Percentiles rank a stretch among this genome's conserved stretches.
Evolutionary conservation across 257 asterid species (phyloP).

Genomic region (Solanum chiquidenum): DNA sequence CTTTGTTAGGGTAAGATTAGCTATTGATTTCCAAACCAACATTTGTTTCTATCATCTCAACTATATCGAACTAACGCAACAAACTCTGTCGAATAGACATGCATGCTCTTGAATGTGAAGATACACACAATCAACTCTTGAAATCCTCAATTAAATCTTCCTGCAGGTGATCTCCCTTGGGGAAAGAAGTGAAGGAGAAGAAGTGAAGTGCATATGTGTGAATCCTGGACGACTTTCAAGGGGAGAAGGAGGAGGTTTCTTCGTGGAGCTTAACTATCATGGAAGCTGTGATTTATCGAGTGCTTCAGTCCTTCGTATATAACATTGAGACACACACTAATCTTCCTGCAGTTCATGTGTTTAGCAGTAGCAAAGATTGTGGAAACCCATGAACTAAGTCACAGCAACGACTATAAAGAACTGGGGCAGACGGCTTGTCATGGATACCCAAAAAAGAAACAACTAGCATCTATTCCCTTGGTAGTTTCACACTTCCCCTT

Average conservation of each 20-base stretch:
- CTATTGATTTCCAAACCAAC: neutral
- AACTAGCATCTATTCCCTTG: neutral
- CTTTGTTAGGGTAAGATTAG: slow-evolving; percentile 56
- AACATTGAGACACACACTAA: neutral
- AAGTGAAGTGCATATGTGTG: slow-evolving; percentile 61
- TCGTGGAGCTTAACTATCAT: slow-evolving; percentile 67
- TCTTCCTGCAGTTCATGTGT: neutral
- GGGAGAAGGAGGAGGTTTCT: slow-evolving; percentile 98
- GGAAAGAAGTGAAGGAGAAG: slow-evolving; percentile 47
- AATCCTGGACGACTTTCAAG: slow-evolving; percentile 93
- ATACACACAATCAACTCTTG: neutral
- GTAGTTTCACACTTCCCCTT: neutral
- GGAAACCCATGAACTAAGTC: neutral
- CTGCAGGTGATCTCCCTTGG: slow-evolving; percentile 52
- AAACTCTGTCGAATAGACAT: neutral
- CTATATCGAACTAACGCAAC: neutral
- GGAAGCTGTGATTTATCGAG: slow-evolving; percentile 47
- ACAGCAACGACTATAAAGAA: neutral
- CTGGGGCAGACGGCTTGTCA: neutral
- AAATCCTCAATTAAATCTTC: neutral
- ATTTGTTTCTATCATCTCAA: neutral
- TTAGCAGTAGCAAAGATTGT: neutral
- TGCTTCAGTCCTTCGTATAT: slow-evolving; percentile 76
- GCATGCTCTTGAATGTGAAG: neutral
- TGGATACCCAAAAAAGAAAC: neutral